A percentile compares a stretch with the other conserved stretches of the same genome.
Conservation (phyloP, 116 monocot species). For the Cymodocea nodosa region DNA sequence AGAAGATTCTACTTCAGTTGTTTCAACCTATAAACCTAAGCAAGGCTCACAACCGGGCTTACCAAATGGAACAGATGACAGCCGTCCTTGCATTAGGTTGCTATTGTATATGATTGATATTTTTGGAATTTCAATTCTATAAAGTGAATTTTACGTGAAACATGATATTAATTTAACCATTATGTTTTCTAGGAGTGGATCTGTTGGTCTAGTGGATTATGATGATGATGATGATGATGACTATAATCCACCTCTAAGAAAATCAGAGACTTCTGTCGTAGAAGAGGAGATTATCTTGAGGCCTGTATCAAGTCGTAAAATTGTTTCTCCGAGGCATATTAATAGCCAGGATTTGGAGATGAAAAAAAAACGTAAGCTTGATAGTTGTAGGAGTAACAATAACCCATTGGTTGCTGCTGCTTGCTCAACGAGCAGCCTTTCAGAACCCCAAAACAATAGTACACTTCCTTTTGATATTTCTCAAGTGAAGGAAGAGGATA, state of each 20-base stretch:
- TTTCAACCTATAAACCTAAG: constrained; percentile 10
- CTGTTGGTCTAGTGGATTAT: constrained; percentile 71
- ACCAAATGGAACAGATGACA: constrained; percentile 45
- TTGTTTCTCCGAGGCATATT: constrained; percentile 3
- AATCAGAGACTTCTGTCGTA: constrained; percentile 9
- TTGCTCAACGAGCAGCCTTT: neutral
- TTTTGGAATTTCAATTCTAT: neutral
- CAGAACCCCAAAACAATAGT: neutral
- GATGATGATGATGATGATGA: constrained; percentile 75
- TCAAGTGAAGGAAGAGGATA: constrained; percentile 1
- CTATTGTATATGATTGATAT: neutral
- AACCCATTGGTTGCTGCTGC: neutral
- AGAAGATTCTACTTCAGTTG: constrained; percentile 55
- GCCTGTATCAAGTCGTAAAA: constrained; percentile 6
- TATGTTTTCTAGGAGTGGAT: constrained; percentile 21
- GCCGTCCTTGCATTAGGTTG: constrained; percentile 27
- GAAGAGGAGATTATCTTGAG: constrained; percentile 14
- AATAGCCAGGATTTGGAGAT: neutral
- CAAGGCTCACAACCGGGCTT: constrained; percentile 14
- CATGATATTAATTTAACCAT: neutral
- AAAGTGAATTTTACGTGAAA: neutral
- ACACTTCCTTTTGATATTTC: neutral
- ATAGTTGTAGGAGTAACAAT: neutral
- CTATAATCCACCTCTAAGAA: constrained; percentile 47
- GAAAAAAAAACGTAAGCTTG: neutral